phyloP scores from a whole-genome alignment of 176 grass and related monocot species.

The Tuctoria greenei region DNA sequence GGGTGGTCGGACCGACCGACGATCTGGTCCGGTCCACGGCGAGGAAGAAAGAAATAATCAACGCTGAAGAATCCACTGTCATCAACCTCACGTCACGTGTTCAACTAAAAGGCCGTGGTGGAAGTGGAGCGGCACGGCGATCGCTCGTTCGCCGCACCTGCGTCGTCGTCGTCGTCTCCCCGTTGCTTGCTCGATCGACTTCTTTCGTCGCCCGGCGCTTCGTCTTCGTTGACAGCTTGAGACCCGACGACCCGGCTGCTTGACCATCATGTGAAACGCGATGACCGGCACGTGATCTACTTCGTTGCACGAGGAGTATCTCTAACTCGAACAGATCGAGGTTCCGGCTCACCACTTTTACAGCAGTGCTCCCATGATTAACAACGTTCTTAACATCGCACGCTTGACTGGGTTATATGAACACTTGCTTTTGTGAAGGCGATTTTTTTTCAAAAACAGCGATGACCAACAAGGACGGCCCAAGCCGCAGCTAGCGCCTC shows the following conservation, averaged over 20 bases:
- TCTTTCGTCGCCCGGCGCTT: neutral
- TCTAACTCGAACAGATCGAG: neutral
- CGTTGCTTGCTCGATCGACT: neutral
- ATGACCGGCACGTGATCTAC: neutral
- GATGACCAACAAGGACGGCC: neutral
- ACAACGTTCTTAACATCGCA: too few species aligned
- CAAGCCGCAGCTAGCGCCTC: neutral
- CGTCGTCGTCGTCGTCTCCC: neutral
- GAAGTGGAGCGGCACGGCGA: neutral
- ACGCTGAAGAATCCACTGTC: neutral
- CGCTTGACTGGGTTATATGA: neutral
- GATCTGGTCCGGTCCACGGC: conserved; percentile 28
- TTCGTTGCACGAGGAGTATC: neutral
- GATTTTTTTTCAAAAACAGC: too few species aligned
- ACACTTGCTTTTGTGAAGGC: neutral
- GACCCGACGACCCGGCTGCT: neutral
- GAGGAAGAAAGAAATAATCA: conserved; percentile 14
- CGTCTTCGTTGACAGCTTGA: neutral
- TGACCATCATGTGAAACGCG: neutral
- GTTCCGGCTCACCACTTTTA: neutral
- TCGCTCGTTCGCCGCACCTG: conserved; percentile 9
- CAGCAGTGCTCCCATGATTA: too few species aligned
- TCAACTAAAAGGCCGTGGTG: neutral
- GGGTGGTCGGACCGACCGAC: too few species aligned
- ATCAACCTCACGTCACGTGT: conserved; percentile 24